phyloP scores from a whole-genome alignment of 2,329 filamentous ascomycete genomes.

The Penicillium hesseltinei region DNA sequence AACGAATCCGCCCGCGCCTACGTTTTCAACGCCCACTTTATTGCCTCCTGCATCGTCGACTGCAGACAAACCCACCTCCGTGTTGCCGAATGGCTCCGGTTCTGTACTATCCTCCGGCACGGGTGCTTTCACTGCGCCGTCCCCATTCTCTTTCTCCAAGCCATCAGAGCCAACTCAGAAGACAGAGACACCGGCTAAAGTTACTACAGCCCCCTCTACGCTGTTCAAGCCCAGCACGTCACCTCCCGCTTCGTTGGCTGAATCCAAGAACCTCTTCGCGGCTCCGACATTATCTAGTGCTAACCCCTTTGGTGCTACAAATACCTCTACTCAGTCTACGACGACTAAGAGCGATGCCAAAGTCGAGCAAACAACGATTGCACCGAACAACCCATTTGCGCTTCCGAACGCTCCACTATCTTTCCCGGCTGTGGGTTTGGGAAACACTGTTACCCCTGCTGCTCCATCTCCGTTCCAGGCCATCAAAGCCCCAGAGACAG shows the following conservation, averaged over 20 bases:
- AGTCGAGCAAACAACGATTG: not conserved
- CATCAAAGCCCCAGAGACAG: not conserved
- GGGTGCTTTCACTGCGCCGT: not conserved
- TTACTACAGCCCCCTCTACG: not conserved
- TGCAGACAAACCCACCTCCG: not conserved
- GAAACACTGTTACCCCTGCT: not conserved
- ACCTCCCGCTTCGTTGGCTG: not conserved
- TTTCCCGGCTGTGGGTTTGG: not conserved
- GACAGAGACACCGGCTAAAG: not conserved
- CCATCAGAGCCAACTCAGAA: not conserved
- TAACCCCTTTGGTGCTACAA: not conserved
- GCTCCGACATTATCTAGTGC: not conserved
- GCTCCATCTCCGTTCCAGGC: not conserved
- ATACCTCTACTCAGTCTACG: not conserved
- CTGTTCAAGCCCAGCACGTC: not conserved
- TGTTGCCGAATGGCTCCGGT: not conserved
- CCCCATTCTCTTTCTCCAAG: not conserved
- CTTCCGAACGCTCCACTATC: not conserved
- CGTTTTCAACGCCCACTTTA: not conserved
- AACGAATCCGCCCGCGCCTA: not conserved
- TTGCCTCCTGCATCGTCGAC: not conserved
- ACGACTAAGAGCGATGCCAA: not conserved
- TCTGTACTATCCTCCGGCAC: not conserved
- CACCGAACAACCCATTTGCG: not conserved
- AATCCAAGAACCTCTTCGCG: not conserved